phyloP scores from a whole-genome alignment of 2,329 filamentous ascomycete genomes.

The Pseudohalonectria lignicola region DNA sequence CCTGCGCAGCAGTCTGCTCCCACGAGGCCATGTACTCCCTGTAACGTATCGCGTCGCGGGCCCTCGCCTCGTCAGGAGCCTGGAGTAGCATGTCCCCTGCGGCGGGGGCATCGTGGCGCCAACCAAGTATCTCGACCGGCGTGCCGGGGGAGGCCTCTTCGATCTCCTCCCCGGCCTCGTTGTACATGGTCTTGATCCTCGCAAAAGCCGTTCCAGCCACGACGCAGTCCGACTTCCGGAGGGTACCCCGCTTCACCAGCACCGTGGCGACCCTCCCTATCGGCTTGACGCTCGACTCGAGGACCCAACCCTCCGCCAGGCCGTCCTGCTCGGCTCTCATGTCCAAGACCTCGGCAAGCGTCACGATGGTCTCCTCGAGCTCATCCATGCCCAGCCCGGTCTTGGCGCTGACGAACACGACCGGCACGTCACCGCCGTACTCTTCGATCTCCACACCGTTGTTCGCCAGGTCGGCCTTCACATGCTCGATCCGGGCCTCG shows the following conservation, averaged over 20 bases:
- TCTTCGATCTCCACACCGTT: constrained; percentile 90
- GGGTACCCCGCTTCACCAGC: constrained; percentile 76
- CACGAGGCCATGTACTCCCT: constrained; percentile 62
- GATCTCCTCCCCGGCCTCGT: constrained; percentile 69
- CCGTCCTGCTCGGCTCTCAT: constrained; percentile 71
- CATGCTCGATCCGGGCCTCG: constrained; percentile 66
- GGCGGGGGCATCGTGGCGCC: constrained; percentile 68
- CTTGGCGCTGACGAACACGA: constrained; percentile 84
- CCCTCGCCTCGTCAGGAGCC: constrained; percentile 65
- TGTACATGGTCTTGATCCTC: constrained; percentile 70
- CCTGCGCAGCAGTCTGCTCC: constrained; percentile 66
- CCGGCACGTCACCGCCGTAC: constrained; percentile 87
- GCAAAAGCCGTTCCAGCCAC: constrained; percentile 86
- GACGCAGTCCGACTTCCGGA: constrained; percentile 69
- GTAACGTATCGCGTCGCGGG: constrained; percentile 67
- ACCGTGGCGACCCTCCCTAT: constrained; percentile 80
- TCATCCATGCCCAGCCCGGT: constrained; percentile 87
- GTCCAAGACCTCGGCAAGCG: constrained; percentile 81
- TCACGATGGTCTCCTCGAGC: constrained; percentile 81
- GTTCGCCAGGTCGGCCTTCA: constrained; percentile 77
- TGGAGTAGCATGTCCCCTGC: constrained; percentile 85
- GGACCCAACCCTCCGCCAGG: constrained; percentile 81
- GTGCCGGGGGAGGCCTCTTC: constrained; percentile 72
- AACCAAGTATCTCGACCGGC: constrained; percentile 89
- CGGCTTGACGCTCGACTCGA: constrained; percentile 82